Base-by-base conservation (phyloP, 352 stramenopile species). In the Phytopythium montanum region DNA sequence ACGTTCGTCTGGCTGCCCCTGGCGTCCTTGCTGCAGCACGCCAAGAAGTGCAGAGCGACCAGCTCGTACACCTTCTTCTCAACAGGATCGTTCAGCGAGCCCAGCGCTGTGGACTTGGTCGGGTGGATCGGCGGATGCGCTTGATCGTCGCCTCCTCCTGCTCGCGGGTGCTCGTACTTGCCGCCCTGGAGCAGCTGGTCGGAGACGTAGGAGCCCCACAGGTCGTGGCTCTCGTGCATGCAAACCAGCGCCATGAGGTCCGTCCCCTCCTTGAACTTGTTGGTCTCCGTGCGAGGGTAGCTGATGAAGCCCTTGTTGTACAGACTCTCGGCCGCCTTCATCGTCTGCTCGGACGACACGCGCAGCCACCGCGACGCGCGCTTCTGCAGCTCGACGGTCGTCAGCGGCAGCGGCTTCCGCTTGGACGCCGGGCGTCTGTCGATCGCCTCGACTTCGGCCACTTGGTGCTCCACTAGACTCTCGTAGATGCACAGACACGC, bases 201-300 rank as follows among this genome's bases (percentile, higher is more conserved):
- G 5, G 61, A 67, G 16, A 95, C 88, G 65, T 96, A 98, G 1
- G 58, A 57, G 8, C 88, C 86, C 90, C 87, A 97, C 41, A 76
- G 68, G 5, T 71, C 62, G 49, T 95, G 76, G 23, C 64, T 74
- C 53, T 84, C 73, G 41, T 98, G 92, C 26, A 92, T 61, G 9
- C 64, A 58, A 0, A 98, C 48, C 13, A 98, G 77, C 0, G 44
- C 72, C 52, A 80, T 76, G n/a, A 99, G 69, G 64, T 98, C 92
- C 8, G 90, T 96, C 36, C 87, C 84, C 63, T 92, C 85, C 63
- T 97, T 96, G 74, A 99, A 99, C 54, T 92, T 95, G 78, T 99
- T 98, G 13, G 98, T 99, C 75, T 99, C 98, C 3, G 98, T 99
- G 61, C 98, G 88, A 13, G 98, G 98, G 67, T 99, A 99, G 61